Percentiles rank a stretch among this genome's conserved stretches.
Evolutionary conservation across 345 rosid genomes (phyloP).

Genomic region (Trapa bicornis): DNA sequence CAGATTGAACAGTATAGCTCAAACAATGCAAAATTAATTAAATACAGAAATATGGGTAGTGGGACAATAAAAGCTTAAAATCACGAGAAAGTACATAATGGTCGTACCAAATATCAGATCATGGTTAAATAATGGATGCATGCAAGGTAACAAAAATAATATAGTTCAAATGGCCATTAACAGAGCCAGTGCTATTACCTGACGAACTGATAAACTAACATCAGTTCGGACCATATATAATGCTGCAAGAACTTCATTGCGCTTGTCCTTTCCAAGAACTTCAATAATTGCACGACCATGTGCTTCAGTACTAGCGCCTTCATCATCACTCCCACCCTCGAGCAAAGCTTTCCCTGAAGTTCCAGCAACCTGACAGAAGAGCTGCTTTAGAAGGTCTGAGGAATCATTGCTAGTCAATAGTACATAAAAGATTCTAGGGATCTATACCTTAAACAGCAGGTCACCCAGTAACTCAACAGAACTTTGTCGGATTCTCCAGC

Average conservation of each 20-base stretch:
- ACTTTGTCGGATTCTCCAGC: constrained; percentile 98
- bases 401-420: background rate
- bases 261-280: constrained; percentile 87
- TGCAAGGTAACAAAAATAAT: background rate
- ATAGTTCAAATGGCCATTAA: background rate
- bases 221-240: constrained; percentile 95
- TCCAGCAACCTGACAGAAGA: constrained; percentile 79
- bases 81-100: background rate
- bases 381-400: constrained; percentile 2
- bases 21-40: background rate
- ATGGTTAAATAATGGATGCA: background rate
- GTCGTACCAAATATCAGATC: background rate
- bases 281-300: constrained; percentile 98
- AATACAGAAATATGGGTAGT: background rate
- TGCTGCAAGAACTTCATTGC: constrained; percentile 97
- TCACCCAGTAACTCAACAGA: constrained; percentile 96
- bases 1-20: background rate
- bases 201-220: constrained; percentile 88
- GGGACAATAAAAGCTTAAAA: background rate
- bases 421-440: background rate
- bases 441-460: constrained; percentile 74
- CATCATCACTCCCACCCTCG: constrained; percentile 99
- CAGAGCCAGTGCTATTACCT: constrained; percentile 42
- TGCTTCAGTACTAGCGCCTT: constrained; percentile 98
- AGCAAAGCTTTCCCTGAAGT: constrained; percentile 96